Evolutionary conservation across 257 asterid genomes (phyloP).

Genomic region (Henckelia pumila): DNA sequence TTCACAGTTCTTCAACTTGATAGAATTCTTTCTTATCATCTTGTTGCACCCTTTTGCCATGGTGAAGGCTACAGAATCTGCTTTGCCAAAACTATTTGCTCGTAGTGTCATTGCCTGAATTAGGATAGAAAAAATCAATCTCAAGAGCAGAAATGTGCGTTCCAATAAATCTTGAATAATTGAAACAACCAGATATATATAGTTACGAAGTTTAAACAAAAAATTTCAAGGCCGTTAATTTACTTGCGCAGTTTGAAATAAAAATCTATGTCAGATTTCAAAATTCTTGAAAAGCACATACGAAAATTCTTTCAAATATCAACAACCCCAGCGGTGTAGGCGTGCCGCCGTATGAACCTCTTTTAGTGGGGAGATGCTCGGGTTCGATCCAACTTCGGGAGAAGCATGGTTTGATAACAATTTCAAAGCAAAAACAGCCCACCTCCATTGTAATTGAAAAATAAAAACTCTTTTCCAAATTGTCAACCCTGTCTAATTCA

Average conservation of each 20-base stretch:
- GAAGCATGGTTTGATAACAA: no score
- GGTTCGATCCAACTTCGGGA: no score
- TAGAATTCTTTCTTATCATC: slow-evolving; percentile 54
- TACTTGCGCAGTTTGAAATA: slow-evolving; percentile 22
- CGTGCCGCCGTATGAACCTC: background rate
- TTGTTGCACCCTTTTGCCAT: slow-evolving; percentile 29
- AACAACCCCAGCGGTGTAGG: no score
- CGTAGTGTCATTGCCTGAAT: slow-evolving; percentile 34
- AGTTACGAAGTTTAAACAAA: slow-evolving; percentile 33
- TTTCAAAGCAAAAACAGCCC: no score
- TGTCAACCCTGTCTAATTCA: no score
- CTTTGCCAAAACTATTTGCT: slow-evolving; percentile 32
- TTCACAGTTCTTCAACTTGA: slow-evolving; percentile 52
- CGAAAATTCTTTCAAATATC: background rate
- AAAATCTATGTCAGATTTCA: slow-evolving; percentile 21
- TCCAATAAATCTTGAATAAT: slow-evolving; percentile 44
- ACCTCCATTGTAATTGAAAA: no score
- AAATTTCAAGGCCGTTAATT: slow-evolving; percentile 11
- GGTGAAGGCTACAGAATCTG: slow-evolving; percentile 32
- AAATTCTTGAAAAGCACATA: background rate
- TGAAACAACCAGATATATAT: slow-evolving; percentile 35
- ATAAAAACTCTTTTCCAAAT: no score
- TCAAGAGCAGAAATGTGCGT: slow-evolving; percentile 21
- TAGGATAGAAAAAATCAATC: slow-evolving; percentile 20
- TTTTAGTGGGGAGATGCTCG: no score